phyloP scores from a whole-genome alignment of 306 rosid species.

The Heteromeles arbutifolia region DNA sequence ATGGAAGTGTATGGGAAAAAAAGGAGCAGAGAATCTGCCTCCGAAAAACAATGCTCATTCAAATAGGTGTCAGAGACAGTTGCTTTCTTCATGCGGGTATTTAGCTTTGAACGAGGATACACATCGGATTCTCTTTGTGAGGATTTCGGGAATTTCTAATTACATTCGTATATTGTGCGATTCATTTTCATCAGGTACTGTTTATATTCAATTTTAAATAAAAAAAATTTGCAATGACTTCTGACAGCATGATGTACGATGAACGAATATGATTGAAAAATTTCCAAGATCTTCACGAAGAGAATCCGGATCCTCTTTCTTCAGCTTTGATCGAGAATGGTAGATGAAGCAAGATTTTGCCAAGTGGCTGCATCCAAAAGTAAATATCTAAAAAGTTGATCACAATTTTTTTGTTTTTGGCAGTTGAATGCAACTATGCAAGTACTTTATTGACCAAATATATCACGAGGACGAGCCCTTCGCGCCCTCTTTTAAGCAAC shows the following conservation, averaged over 20 bases:
- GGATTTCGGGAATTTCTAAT: rapidly evolving
- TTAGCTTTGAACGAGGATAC: too few relatives aligned
- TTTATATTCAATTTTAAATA: too few relatives aligned
- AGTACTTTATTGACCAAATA: not conserved
- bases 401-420: not conserved
- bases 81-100: too few relatives aligned
- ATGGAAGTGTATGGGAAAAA: too few relatives aligned
- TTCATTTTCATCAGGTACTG: rapidly evolving
- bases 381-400: not conserved
- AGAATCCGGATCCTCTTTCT: too few relatives aligned
- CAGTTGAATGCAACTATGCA: not conserved
- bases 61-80: not conserved
- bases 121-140: rapidly evolving
- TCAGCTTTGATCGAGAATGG: not conserved
- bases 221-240: too few relatives aligned
- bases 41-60: not conserved
- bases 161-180: rapidly evolving
- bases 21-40: too few relatives aligned
- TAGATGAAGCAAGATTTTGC: not conserved
- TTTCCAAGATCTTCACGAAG: too few relatives aligned
- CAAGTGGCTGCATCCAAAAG: not conserved
- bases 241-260: rapidly evolving
- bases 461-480: not conserved
- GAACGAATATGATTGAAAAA: rapidly evolving
- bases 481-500: not conserved